Base-by-base conservation (phyloP, 2,329 filamentous ascomycete species). In the Botryosphaeria dothidea region DNA sequence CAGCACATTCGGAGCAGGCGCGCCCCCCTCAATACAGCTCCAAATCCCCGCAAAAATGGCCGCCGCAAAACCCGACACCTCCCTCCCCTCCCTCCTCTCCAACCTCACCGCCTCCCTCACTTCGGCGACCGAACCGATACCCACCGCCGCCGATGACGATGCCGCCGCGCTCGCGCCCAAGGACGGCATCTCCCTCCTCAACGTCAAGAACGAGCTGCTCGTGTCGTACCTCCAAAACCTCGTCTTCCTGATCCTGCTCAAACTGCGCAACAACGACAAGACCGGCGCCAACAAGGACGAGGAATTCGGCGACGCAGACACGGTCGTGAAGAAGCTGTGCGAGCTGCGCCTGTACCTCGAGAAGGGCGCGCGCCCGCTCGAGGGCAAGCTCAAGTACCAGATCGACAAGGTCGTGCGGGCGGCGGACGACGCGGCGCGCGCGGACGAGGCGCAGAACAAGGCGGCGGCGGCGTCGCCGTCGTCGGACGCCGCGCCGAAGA, bases 141-240 rank as follows among this genome's bases (percentile, higher is more conserved):
- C 90, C 0, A 25, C 46, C 15, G 4, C 25, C 21, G 49, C 49
- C 58, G 36, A 46, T 29, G 29, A 41, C n/a, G 25, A 57, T 43
- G 52, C 21, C 0, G 85, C 85, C 56, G 72, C 86, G 66, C 81
- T 90, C 56, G 87, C 91, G n/a, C 90, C 91, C 1, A 84, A 89
- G 68, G 88, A 97, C 72, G 94, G 95, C 74, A 95, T 99, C 66
- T 97, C 95, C 0, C 87, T 99, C 0, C 89, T 99, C 72, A 93
- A 98, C 75, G 88, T 92, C 69, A 99, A 99, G 81, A 98, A 96
- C 79, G 95, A 99, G 75, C 85, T 99, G n/a, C 88, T 99, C 19
- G 88, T 99, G 43, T 94, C 94, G 3, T 99, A 99, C 78, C 84
- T 99, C 0, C 94, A 99, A 73, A 96, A 97, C 72, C 87, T 98